A percentile compares a stretch with the other conserved stretches of the same genome.
phyloP scores from a whole-genome alignment of 495 filamentous ascomycete genomes.

The Tuber magnatum region DNA sequence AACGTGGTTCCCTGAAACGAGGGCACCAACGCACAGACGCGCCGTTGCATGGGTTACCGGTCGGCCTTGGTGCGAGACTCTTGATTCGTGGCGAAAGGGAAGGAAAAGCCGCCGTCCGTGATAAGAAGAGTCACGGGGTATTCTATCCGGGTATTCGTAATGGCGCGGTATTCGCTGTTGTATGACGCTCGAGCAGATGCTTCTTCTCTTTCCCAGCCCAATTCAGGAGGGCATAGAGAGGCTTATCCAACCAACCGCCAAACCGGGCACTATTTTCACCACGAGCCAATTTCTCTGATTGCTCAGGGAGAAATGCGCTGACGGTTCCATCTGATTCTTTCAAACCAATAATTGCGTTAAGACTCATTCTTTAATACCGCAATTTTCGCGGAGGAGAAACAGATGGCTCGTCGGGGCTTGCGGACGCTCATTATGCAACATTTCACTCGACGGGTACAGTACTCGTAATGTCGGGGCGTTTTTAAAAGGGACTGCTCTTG shows the following conservation, averaged over 20 bases:
- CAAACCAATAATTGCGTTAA: not conserved
- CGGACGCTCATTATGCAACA: not conserved
- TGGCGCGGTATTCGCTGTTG: not conserved
- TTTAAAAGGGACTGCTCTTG: not conserved
- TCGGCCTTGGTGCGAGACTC: not conserved
- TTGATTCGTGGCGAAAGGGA: not conserved
- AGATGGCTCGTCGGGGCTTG: not conserved
- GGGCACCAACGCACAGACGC: not conserved
- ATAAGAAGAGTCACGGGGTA: not conserved
- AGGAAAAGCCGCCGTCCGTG: not conserved
- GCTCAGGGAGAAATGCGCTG: not conserved
- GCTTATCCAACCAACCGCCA: not conserved
- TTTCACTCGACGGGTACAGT: not conserved
- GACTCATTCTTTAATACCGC: not conserved
- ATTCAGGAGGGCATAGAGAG: not conserved
- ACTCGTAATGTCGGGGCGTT: not conserved
- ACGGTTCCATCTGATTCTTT: not conserved
- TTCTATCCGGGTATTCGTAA: not conserved
- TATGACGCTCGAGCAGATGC: not conserved
- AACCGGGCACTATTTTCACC: not conserved
- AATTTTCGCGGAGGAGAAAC: not conserved
- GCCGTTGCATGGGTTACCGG: not conserved
- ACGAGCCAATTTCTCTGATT: not conserved
- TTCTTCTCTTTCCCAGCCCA: not conserved
- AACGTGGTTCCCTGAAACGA: not conserved